These are phyloP conservation scores for Rhamnella rubrinervis DNA, from an alignment of 331 rosid genomes.

Conservation along the genomic window DNA sequence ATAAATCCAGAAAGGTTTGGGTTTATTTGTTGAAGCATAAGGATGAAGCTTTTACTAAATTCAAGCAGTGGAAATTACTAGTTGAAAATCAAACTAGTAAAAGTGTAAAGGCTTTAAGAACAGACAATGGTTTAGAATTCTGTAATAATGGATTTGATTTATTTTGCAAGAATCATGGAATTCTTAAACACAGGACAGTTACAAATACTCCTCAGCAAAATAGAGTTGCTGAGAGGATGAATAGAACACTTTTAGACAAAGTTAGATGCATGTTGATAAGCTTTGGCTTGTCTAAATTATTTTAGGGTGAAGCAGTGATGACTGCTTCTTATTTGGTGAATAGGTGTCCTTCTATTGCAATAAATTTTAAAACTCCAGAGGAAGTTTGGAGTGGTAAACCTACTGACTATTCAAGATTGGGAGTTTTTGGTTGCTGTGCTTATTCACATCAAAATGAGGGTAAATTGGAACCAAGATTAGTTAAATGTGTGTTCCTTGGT, in stretches of 20 bases:
- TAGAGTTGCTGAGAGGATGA: not conserved
- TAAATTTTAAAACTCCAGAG: too few species aligned
- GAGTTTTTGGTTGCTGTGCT: too few species aligned
- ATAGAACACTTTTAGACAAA: not conserved
- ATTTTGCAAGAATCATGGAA: too few species aligned
- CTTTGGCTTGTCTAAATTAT: not conserved
- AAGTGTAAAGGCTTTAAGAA: not conserved
- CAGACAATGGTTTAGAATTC: not conserved
- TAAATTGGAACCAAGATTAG: too few species aligned
- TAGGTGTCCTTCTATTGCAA: too few species aligned
- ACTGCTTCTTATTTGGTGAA: too few species aligned
- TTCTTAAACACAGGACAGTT: not conserved
- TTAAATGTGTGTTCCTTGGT: not conserved
- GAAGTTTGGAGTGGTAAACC: too few species aligned
- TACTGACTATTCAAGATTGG: too few species aligned
- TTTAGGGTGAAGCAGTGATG: not conserved
- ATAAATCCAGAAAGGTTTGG: not conserved
- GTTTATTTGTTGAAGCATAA: too few species aligned
- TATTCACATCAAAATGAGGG: too few species aligned
- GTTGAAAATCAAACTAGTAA: not conserved
- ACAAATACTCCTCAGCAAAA: not conserved
- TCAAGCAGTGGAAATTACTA: not conserved
- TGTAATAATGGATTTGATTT: not conserved
- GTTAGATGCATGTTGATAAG: not conserved
- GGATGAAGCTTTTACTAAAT: not conserved